Percentiles rank a stretch among this genome's conserved stretches.
phyloP scores from a whole-genome alignment of 1,139 yeast species.

The Debaryomycetaceae sp. region DNA sequence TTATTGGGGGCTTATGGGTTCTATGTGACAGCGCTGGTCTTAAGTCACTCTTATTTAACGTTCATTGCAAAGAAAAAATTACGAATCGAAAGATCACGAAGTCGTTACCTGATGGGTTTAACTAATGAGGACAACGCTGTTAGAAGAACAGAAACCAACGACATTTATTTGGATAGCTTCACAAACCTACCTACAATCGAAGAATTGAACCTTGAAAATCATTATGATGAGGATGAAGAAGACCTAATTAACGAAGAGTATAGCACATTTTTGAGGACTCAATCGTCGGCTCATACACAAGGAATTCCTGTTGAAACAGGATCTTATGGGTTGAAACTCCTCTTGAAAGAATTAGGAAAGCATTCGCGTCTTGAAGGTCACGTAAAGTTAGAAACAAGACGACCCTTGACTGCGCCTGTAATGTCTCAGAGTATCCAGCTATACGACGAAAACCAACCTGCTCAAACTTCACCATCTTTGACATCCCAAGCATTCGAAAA shows the following conservation, averaged over 20 bases:
- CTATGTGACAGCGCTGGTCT: constrained; percentile 50
- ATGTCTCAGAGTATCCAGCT: constrained; percentile 2
- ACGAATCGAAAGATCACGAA: constrained; percentile 29
- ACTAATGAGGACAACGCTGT: neutral
- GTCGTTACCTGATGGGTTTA: constrained; percentile 12
- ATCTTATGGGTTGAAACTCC: constrained; percentile 32
- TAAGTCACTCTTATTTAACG: constrained; percentile 26
- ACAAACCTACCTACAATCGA: constrained; percentile 33
- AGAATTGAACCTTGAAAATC: constrained; percentile 17
- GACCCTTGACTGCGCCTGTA: constrained; percentile 16
- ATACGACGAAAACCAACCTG: constrained; percentile 1
- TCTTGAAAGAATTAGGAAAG: constrained; percentile 30
- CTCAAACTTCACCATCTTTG: constrained; percentile 6
- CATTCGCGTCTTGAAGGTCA: constrained; percentile 18
- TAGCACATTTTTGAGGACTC: constrained; percentile 10
- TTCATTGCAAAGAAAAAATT: constrained; percentile 15
- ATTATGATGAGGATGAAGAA: constrained; percentile 1
- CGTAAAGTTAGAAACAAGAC: constrained; percentile 9
- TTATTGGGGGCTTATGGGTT: constrained; percentile 49
- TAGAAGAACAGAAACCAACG: constrained; percentile 10
- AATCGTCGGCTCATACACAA: constrained; percentile 5
- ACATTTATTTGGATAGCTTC: constrained; percentile 21
- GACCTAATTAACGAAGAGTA: constrained; percentile 10
- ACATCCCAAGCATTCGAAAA: constrained; percentile 5
- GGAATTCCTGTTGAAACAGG: constrained; percentile 16